phyloP scores from a whole-genome alignment of 1,284 basidiomycete genomes.

The Grifola frondosa region DNA sequence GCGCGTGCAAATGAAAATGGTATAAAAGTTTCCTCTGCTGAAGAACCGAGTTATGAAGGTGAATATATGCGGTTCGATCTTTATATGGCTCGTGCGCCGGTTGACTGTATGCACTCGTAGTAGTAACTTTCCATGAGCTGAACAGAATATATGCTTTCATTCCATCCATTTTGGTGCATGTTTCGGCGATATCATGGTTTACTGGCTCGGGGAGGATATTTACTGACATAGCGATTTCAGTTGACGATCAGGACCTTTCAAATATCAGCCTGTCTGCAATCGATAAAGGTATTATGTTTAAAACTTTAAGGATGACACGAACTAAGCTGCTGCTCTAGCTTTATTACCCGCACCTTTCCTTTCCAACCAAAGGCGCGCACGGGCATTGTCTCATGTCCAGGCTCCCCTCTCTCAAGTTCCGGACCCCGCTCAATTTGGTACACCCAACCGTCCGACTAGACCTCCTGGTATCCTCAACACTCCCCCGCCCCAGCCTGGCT shows the following conservation, averaged over 20 bases:
- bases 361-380: slow-evolving; percentile 57
- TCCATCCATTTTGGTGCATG: too few species aligned
- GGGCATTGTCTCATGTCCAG: slow-evolving; percentile 42
- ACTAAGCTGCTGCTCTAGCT: slow-evolving; percentile 36
- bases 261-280: too few species aligned
- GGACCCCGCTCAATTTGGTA: slow-evolving; percentile 30
- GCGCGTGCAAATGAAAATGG: slow-evolving; percentile 69
- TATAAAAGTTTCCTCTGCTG: slow-evolving; percentile 56
- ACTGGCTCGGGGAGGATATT: too few species aligned
- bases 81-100: not conserved
- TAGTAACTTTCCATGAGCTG: slow-evolving; percentile 7
- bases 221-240: too few species aligned
- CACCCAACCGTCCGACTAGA: slow-evolving; percentile 31
- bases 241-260: too few species aligned
- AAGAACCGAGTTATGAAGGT: slow-evolving; percentile 53
- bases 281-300: slow-evolving; percentile 25
- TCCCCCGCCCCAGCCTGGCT: slow-evolving; percentile 63
- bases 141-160: too few species aligned
- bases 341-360: slow-evolving; percentile 63
- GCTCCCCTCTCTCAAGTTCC: slow-evolving; percentile 26
- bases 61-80: slow-evolving; percentile 23
- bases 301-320: slow-evolving; percentile 4
- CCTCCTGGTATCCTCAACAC: slow-evolving; percentile 47
- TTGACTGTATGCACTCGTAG: slow-evolving; percentile 7
- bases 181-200: too few species aligned